phyloP scores from a whole-genome alignment of 1,284 basidiomycete genomes.

The Anthracocystis panici-leucophaei region DNA sequence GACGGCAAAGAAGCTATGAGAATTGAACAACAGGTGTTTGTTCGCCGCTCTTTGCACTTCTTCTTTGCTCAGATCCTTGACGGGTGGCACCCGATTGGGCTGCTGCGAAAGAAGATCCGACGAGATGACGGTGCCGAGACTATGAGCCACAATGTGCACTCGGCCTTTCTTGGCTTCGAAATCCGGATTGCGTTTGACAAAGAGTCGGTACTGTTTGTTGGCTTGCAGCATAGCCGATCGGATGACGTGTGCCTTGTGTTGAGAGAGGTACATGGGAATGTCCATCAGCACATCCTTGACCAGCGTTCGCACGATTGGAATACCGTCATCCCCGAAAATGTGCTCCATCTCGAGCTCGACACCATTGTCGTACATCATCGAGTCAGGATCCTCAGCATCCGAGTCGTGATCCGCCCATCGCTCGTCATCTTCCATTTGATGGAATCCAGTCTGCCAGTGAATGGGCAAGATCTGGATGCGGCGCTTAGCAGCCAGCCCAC shows the following conservation, averaged over 20 bases:
- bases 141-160: conserved; percentile 71
- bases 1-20: conserved; percentile 72
- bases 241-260: conserved; percentile 73
- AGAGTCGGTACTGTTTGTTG: conserved; percentile 72
- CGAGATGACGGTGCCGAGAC: conserved; percentile 73
- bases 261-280: conserved; percentile 71
- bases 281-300: conserved; percentile 72
- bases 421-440: conserved; percentile 70
- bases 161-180: conserved; percentile 71
- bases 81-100: conserved; percentile 71
- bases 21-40: conserved; percentile 69
- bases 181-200: conserved; percentile 73
- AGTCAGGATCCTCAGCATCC: conserved; percentile 41
- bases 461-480: conserved; percentile 74
- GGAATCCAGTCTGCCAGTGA: conserved; percentile 73
- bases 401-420: conserved; percentile 68
- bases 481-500: conserved; percentile 55
- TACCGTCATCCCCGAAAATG: conserved; percentile 50
- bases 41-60: conserved; percentile 23
- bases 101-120: conserved; percentile 74
- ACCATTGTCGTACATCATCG: conserved; percentile 53
- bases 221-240: conserved; percentile 70
- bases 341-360: conserved; percentile 70
- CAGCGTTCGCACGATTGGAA: conserved; percentile 57
- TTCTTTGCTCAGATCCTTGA: conserved; percentile 25